Conservation (phyloP, 306 rosid species). For the Aeschynomene evenia region DNA sequence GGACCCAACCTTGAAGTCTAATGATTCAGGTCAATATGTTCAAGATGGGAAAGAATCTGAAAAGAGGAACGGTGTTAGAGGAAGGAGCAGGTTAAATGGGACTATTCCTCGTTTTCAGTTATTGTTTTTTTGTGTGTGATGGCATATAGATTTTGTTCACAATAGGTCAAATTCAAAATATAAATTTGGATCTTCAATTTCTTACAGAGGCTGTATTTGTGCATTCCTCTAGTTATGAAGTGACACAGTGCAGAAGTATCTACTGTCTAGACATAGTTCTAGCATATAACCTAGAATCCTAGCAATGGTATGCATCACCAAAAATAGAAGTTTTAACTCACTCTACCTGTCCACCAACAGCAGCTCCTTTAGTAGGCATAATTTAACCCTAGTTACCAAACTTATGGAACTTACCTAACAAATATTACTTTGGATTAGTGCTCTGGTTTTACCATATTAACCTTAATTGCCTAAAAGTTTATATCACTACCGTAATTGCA, state of each 20-base stretch:
- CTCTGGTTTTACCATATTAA: neutral
- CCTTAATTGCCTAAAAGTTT: neutral
- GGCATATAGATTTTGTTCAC: neutral
- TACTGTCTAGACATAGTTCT: constrained; percentile 5
- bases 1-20: constrained; percentile 54
- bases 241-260: neutral
- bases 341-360: neutral
- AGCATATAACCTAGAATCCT: constrained; percentile 12
- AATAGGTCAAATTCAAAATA: constrained; percentile 5
- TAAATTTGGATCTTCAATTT: neutral
- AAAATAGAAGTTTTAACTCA: neutral
- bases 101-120: constrained; percentile 4
- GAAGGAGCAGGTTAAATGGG: constrained; percentile 60
- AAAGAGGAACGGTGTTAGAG: constrained; percentile 70
- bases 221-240: neutral
- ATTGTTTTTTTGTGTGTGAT: neutral
- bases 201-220: constrained; percentile 7
- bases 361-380: neutral
- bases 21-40: constrained; percentile 46
- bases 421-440: neutral
- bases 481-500: neutral
- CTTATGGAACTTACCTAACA: neutral
- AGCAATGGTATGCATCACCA: neutral
- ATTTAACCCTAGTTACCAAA: neutral
- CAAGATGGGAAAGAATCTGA: constrained; percentile 57